These are phyloP conservation scores for Rheum nobile DNA, from an alignment of 148 eudicot genomes.

Conservation along the genomic window DNA sequence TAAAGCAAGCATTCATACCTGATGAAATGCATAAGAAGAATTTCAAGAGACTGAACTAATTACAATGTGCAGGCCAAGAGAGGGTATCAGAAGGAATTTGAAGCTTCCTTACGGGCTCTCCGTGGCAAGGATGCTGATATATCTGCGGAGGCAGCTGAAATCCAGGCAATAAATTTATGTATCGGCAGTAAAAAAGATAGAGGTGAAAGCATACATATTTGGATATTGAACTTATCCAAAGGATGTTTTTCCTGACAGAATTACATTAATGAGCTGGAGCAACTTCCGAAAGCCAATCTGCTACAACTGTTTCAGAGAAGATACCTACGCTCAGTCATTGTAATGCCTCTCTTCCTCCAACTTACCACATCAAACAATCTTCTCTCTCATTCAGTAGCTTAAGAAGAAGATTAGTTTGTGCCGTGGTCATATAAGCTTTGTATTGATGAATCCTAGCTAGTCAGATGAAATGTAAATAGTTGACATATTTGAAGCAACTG, in stretches of 20 bases:
- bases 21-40: neutral
- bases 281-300: constrained; percentile 59
- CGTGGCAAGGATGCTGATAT: constrained; percentile 68
- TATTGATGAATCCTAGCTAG: neutral
- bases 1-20: constrained; percentile 16
- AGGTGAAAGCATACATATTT: neutral
- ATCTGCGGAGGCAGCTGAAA: constrained; percentile 70
- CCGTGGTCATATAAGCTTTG: neutral
- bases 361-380: neutral
- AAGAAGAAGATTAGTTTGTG: neutral
- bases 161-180: constrained; percentile 30
- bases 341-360: constrained; percentile 17
- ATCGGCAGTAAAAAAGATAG: neutral
- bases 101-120: constrained; percentile 48
- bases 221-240: neutral
- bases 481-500: neutral
- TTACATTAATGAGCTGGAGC: constrained; percentile 49
- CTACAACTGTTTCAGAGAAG: constrained; percentile 69
- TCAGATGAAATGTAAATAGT: neutral
- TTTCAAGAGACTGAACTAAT: neutral
- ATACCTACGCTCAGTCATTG: constrained; percentile 56
- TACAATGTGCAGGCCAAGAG: constrained; percentile 47
- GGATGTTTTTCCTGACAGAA: constrained; percentile 26
- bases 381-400: neutral
- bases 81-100: constrained; percentile 56